A percentile compares a stretch with the other conserved stretches of the same genome.
Evolutionary conservation across 306 rosid species (phyloP).

Genomic region (Hippophae gyantsensis): DNA sequence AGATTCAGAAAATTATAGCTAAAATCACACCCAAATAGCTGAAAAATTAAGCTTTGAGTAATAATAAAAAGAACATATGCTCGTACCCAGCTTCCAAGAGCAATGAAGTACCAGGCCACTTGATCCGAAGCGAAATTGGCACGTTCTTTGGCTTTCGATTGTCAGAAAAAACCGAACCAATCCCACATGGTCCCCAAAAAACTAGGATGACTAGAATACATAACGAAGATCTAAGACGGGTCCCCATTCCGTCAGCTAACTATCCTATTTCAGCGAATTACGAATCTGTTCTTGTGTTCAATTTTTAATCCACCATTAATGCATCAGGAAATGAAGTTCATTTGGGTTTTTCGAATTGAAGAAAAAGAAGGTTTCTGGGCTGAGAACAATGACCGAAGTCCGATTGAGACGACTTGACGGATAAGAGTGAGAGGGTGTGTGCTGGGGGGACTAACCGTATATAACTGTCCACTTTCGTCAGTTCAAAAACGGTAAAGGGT

Average conservation of each 20-base stretch:
- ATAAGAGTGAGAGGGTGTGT: background rate
- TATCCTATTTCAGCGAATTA: background rate
- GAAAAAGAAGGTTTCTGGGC: background rate
- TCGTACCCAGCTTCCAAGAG: conserved; percentile 87
- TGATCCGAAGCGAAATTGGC: conserved; percentile 62
- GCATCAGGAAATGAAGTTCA: conserved; percentile 17
- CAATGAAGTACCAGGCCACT: conserved; percentile 82
- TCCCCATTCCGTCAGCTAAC: conserved; percentile 26
- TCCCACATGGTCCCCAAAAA: conserved; percentile 22
- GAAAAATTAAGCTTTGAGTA: background rate
- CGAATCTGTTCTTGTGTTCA: conserved; percentile 7
- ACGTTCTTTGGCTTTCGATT: conserved; percentile 62
- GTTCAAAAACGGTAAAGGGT: too few species aligned
- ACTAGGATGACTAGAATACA: conserved; percentile 30
- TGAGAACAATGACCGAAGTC: conserved; percentile 1
- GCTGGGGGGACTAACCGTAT: too few species aligned
- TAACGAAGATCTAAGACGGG: conserved; percentile 29
- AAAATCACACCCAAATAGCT: background rate
- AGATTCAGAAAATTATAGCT: background rate
- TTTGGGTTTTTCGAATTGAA: background rate
- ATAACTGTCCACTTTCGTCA: too few species aligned
- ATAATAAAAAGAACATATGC: background rate
- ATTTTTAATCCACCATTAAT: conserved; percentile 21
- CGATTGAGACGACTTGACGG: background rate
- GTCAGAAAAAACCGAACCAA: conserved; percentile 28